These are phyloP conservation scores for Thyridium curvatum DNA, from an alignment of 2,329 filamentous ascomycete species.

Conservation along the genomic window DNA sequence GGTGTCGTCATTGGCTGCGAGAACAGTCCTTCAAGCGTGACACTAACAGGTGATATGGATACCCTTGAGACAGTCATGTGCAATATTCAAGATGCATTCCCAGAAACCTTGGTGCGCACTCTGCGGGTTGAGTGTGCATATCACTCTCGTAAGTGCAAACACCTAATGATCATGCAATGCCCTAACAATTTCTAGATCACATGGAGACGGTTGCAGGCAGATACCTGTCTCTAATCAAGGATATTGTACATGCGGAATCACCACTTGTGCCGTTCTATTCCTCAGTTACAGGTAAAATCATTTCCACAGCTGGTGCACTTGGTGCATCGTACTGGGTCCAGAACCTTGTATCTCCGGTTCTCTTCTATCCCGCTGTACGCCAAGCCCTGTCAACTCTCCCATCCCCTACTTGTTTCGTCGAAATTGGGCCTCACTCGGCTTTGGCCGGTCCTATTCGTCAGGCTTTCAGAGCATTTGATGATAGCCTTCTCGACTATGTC, in stretches of 20 bases:
- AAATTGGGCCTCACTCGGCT: constrained; percentile 16
- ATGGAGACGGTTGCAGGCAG: constrained; percentile 1
- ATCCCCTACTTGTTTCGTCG: constrained; percentile 1
- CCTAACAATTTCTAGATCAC: neutral
- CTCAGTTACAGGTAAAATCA: neutral
- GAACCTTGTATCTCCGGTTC: constrained; percentile 24
- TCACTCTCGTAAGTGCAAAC: constrained; percentile 4
- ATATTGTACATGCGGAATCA: neutral
- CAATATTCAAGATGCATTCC: neutral
- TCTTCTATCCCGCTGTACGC: constrained; percentile 21
- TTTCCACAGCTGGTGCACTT: too few species aligned
- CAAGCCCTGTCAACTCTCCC: neutral
- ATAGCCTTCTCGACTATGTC: constrained; percentile 1
- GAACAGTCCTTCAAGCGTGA: constrained; percentile 5
- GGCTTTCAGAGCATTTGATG: constrained; percentile 17
- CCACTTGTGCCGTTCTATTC: constrained; percentile 1
- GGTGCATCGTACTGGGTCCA: constrained; percentile 19
- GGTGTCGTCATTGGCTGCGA: constrained; percentile 8
- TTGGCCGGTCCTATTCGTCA: constrained; percentile 14
- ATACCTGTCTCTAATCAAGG: neutral
- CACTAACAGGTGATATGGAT: constrained; percentile 1
- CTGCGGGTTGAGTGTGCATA: constrained; percentile 5
- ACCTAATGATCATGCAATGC: constrained; percentile 6
- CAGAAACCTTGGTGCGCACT: constrained; percentile 4
- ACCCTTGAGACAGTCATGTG: constrained; percentile 5